Base-by-base conservation (phyloP, 352 stramenopile species). In the Pythium diclinum region DNA sequence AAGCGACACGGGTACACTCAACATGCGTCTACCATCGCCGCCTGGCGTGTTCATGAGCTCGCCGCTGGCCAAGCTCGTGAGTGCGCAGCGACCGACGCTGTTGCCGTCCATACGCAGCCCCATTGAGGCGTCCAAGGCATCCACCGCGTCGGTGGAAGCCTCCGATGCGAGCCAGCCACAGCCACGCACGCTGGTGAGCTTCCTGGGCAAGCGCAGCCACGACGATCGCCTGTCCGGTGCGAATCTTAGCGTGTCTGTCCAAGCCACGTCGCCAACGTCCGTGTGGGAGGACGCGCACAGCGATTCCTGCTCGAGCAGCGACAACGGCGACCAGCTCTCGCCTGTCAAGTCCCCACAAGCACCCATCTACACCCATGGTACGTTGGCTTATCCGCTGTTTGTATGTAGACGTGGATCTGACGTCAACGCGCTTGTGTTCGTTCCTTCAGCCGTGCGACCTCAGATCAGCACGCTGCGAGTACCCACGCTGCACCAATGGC, bases 11-110 rank as follows among this genome's bases (percentile, higher is more conserved):
- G 51, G 3, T n/a, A 51, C 54, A 8, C 19, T n/a, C 25, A 28
- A 28, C 25, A 28, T 28, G 52, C 51, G 38, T 6, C 34, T 65
- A 46, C 54, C 61, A 17, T 21, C 48, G 10, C 56, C 55, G 38
- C 63, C 63, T 2, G 56, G 56, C 46, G 61, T 68, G 44, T 65
- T 64, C 40, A 60, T 65, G 36, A 51, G 59, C 52, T 69, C 63
- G 28, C 56, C 63, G 23, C 49, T 63, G 23, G 63, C 63, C 9
- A 46, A 46, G 38, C 56, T 69, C 19, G 56, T 69, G 6, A 48
- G 51, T 34, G 49, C 56, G 17, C 56, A 55, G 56, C 56, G 62
- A 13, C 33, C 32, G 47, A 25, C 40, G 46, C 48, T 52, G 51
- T 28, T 30, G 30, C 44, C 32, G 30, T 42, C 56, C 28, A 51